Percentiles rank a stretch among this genome's conserved stretches.
These are phyloP conservation scores for Acanthamoeba rhysodes DNA, from an alignment of 208 protist species.

Conservation along the genomic window DNA sequence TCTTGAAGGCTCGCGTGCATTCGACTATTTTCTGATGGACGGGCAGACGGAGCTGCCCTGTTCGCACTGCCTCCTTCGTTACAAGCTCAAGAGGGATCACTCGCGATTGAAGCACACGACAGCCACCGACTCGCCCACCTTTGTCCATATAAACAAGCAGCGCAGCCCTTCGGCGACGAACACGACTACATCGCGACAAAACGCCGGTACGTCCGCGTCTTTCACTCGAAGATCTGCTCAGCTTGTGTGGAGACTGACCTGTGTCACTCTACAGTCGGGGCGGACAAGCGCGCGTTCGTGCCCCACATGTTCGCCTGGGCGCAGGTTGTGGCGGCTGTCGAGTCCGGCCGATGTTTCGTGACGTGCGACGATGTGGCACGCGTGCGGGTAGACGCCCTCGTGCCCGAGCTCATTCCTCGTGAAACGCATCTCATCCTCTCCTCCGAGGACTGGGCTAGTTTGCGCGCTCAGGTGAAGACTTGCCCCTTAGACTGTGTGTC, in stretches of 20 bases:
- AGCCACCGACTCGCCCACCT: not conserved
- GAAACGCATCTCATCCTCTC: slow-evolving; percentile 7
- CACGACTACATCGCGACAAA: not conserved
- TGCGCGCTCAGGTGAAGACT: not conserved
- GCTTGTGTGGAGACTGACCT: too few species aligned
- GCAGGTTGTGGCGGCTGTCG: not conserved
- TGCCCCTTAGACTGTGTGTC: not conserved
- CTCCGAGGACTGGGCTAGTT: not conserved
- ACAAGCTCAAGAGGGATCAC: not conserved
- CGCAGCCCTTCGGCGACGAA: too few species aligned
- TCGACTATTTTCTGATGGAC: not conserved
- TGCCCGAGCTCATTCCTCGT: slow-evolving; percentile 22
- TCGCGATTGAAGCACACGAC: not conserved
- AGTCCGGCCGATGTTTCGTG: not conserved
- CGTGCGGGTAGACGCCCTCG: not conserved
- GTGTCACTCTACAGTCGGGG: not conserved
- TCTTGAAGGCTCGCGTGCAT: not conserved
- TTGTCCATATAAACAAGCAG: not conserved
- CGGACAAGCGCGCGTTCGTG: slow-evolving; percentile 15
- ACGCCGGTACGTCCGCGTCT: not conserved
- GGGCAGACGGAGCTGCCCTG: not conserved
- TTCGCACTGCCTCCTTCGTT: not conserved
- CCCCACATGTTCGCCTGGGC: slow-evolving; percentile 17
- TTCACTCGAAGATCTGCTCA: not conserved
- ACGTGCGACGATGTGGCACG: not conserved